These are phyloP conservation scores for Fusarium sp. DNA, from an alignment of 2,329 filamentous ascomycete species.

Conservation along the genomic window DNA sequence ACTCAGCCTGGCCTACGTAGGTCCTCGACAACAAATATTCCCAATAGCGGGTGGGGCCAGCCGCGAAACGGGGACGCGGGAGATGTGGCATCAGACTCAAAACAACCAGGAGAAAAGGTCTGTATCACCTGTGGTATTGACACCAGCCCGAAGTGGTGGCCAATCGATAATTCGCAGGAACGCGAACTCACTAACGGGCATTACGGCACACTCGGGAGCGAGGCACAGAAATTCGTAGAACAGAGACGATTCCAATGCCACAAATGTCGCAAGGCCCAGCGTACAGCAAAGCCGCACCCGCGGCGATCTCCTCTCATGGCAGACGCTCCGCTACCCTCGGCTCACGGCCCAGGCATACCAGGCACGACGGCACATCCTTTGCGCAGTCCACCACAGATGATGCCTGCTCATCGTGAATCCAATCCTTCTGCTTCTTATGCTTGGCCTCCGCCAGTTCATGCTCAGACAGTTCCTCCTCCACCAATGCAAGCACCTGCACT, in stretches of 20 bases:
- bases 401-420: conserved; percentile 44
- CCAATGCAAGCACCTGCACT: conserved; percentile 42
- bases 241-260: conserved; percentile 78
- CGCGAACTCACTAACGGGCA: conserved; percentile 65
- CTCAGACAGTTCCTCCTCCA: conserved; percentile 36
- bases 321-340: conserved; percentile 37
- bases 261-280: conserved; percentile 73
- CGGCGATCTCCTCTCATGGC: conserved; percentile 35
- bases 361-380: conserved; percentile 40
- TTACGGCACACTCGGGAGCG: conserved; percentile 62
- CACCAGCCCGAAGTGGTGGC: conserved; percentile 80
- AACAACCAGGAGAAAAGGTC: conserved; percentile 62
- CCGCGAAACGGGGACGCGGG: conserved; percentile 43
- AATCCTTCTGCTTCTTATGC: conserved; percentile 38
- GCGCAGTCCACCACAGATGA: conserved; percentile 47
- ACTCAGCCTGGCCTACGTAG: conserved; percentile 59
- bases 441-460: conserved; percentile 43
- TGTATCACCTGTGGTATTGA: conserved; percentile 76
- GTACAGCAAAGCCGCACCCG: conserved; percentile 53
- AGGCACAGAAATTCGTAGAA: conserved; percentile 69
- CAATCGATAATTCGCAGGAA: conserved; percentile 64
- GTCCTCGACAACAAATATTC: conserved; percentile 63
- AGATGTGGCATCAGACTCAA: conserved; percentile 44
- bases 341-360: conserved; percentile 32
- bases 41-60: conserved; percentile 36